Evolutionary conservation across 495 filamentous ascomycete genomes (phyloP), one percentile per base, ranked within the genome.

Genomic region (Tuber indicum): DNA sequence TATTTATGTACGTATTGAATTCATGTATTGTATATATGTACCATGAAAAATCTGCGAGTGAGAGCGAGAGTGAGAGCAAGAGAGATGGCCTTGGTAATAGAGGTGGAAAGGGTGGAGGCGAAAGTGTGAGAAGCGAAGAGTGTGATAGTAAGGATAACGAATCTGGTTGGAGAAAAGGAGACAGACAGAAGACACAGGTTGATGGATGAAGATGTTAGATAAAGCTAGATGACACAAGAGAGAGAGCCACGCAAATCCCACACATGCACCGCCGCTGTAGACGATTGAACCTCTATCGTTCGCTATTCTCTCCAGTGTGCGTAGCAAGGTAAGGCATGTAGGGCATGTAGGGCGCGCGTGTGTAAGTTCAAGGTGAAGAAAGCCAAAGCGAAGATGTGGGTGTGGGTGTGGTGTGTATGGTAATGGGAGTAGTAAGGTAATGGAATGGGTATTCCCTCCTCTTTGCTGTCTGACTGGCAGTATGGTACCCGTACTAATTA

Each of bases 1-100:
- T 66, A 66, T 66, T 66, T 66, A 66, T 66, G 58, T 66, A 66
- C 32, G 58, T 66, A 66, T 66, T 66, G 58, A 66, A 66, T 66
- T 66, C 58, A 66, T 66, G 58, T 66, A 66, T 66, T 66, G 58
- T 66, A 66, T 36, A 36, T 66, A 66, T 66, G 58, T 66, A 66
- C 5, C 58, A 66, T 66, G 58, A 26, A 66, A 62, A 66, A 66
- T 32, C 58, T 36, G 58, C 58, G 58, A 66, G 58, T 66, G 58
- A 66, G 58, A 66, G 32, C 4, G 6, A 66, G 58, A 66, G 52
- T 10, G 52, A 62, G 52, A 62, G n/a, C 23, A 6, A 62, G 52
- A 62, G 52, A 14, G 58, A 66, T 36, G 58, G 26, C 58, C 26
- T 36, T 17, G 58, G 58, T 7, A 6, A 66, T 19, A 32, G 32